These are phyloP conservation scores for Lentinula edodes DNA, from an alignment of 768 basidiomycete genomes.

Conservation along the genomic window DNA sequence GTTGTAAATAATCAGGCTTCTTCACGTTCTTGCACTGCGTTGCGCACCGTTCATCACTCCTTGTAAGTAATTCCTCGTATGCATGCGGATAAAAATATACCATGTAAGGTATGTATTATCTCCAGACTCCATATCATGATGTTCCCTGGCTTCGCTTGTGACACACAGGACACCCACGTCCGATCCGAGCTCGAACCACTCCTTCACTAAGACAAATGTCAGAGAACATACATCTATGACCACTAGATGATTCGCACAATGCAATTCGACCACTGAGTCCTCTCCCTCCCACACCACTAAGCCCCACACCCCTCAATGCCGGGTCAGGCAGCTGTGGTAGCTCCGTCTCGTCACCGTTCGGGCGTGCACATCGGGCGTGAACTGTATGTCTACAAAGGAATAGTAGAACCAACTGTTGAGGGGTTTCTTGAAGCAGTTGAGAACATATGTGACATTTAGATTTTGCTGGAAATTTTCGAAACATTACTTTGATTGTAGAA, in stretches of 20 bases:
- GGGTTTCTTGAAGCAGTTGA: constrained; percentile 48
- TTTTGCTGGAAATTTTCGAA: constrained; percentile 39
- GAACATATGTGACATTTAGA: constrained; percentile 64
- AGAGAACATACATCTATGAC: constrained; percentile 8
- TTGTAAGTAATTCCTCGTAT: no score
- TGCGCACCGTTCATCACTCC: no score
- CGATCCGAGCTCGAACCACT: constrained; percentile 57
- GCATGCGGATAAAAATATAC: no score
- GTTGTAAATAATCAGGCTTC: not conserved
- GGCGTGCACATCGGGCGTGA: constrained; percentile 73
- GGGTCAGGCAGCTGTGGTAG: constrained; percentile 60
- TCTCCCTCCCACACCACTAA: constrained; percentile 27
- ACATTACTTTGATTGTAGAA: not conserved
- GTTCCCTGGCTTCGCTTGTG: constrained; percentile 49
- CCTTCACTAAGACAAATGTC: constrained; percentile 51
- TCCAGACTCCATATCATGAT: not conserved
- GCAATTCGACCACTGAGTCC: constrained; percentile 71
- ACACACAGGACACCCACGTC: constrained; percentile 77
- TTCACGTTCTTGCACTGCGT: no score
- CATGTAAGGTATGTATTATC: not conserved
- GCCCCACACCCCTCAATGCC: constrained; percentile 38
- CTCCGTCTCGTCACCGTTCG: constrained; percentile 36
- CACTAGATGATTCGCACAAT: constrained; percentile 47
- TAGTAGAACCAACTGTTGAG: constrained; percentile 59
- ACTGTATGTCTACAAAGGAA: constrained; percentile 89